Evolutionary conservation across 345 rosid species (phyloP).

Genomic region (Sonneratia alba): DNA sequence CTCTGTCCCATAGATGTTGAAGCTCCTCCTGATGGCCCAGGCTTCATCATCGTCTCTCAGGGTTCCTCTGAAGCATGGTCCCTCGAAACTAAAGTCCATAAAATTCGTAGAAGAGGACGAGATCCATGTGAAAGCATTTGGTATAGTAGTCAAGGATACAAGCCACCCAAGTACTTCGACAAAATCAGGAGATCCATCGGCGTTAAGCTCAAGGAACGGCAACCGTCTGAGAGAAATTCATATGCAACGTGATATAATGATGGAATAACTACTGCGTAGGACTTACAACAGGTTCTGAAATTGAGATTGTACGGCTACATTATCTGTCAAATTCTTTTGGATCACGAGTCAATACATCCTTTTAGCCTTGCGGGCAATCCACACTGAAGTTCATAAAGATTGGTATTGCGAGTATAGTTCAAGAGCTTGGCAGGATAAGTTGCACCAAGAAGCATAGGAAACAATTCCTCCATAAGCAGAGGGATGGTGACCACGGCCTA

Average conservation of each 20-base stretch:
- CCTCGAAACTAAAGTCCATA: slow-evolving; percentile 27
- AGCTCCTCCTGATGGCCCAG: slow-evolving; percentile 18
- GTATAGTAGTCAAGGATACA: no score
- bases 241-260: background rate
- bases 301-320: background rate
- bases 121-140: background rate
- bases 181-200: slow-evolving; percentile 22
- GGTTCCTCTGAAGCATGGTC: slow-evolving; percentile 66
- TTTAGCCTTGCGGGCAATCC: background rate
- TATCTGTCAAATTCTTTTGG: background rate
- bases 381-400: background rate
- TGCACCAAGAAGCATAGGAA: slow-evolving; percentile 50
- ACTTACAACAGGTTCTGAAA: background rate
- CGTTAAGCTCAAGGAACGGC: slow-evolving; percentile 46
- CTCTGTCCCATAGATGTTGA: slow-evolving; percentile 46
- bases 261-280: background rate
- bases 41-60: slow-evolving; percentile 30
- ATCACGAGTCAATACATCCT: background rate
- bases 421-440: slow-evolving; percentile 65
- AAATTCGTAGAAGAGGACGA: background rate
- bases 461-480: slow-evolving; percentile 40
- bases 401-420: slow-evolving; percentile 33
- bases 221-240: background rate
- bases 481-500: slow-evolving; percentile 69
- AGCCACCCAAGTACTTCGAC: slow-evolving; percentile 27